Evolutionary conservation across 169 alveolate species (phyloP).

Genomic region (Cryptosporidium baileyi): DNA sequence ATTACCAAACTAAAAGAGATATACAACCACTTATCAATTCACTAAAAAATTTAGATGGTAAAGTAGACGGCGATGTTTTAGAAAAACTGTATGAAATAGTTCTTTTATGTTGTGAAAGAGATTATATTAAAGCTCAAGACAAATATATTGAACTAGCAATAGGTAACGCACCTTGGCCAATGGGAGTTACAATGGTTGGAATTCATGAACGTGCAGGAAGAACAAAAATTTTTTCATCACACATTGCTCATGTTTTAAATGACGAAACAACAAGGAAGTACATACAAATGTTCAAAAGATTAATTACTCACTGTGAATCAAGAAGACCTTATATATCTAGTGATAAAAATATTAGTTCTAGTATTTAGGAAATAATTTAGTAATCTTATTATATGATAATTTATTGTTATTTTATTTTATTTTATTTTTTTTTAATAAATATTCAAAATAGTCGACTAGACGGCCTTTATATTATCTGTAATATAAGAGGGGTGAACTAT

Average conservation of each 20-base stretch:
- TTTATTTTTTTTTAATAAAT: neutral
- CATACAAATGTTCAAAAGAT: constrained; percentile 87
- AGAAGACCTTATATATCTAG: constrained; percentile 3
- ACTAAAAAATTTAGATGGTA: constrained; percentile 69
- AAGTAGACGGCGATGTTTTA: constrained; percentile 70
- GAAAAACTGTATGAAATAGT: constrained; percentile 79
- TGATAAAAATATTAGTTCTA: neutral
- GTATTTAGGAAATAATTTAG: neutral
- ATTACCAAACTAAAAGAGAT: constrained; percentile 79
- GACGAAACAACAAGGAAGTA: constrained; percentile 90
- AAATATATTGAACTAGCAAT: constrained; percentile 89
- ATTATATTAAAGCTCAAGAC: constrained; percentile 88
- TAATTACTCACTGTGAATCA: constrained; percentile 80
- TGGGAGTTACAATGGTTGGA: constrained; percentile 95
- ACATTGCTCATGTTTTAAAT: constrained; percentile 90
- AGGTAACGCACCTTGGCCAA: constrained; percentile 95
- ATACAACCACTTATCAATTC: constrained; percentile 81
- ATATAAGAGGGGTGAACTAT: neutral
- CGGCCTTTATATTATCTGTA: neutral
- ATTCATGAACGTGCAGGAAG: constrained; percentile 93
- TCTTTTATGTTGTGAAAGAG: constrained; percentile 81
- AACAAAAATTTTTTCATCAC: constrained; percentile 83
- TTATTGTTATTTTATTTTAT: neutral
- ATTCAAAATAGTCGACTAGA: neutral
- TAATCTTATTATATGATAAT: neutral